Base-by-base conservation (phyloP, 2,329 filamentous ascomycete genomes). In the Aspergillus tubingensis region DNA sequence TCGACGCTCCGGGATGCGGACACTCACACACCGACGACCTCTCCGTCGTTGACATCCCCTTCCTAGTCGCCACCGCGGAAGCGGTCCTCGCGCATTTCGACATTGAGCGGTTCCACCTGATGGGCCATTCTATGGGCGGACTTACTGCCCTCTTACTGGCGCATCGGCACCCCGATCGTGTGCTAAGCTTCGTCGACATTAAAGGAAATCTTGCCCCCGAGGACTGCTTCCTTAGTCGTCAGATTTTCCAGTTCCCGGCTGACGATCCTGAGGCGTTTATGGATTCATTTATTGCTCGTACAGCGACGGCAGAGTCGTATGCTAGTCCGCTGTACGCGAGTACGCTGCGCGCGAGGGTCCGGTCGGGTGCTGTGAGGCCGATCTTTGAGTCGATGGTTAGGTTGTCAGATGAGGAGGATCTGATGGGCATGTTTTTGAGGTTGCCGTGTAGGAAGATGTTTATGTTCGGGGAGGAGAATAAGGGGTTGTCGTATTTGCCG, bases 61-160 rank as follows among this genome's bases (percentile, higher is more conserved):
- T 69, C 59, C 62, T 71, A 8, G 65, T 71, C 39, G 63, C 60
- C 36, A 68, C 67, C 15, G 62, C 68, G 5, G 58, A 65, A 55
- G 64, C 61, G 0, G 39, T 70, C 3, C 63, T 70, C 1, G 25
- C 58, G 1, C 63, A 66, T 36, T 69, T 67, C 54, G 51, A 62
- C 1, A 64, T 70, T 49, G 54, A 41, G 36, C 39, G 51, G 19
- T 68, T 69, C 48, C 68, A 70, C 19, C 54, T 71, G 1, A 66
- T 69, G 6, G 68, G 69, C 32, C 68, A 71, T 51, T 71, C 68
- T 8, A 70, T 71, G 68, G 66, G 69, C 10, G 69, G 68, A 0
- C 58, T 70, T 1, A 66, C 67, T 5, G 68, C 66, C 0, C 65
- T 70, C 4, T 44, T 67, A 2, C 65, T 70, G 7, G 68, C 68